Evolutionary conservation across 192 early-diverging fungal species (phyloP), one percentile per base, ranked within the genome.

Genomic region (Jimgerdemannia flammicorona): DNA sequence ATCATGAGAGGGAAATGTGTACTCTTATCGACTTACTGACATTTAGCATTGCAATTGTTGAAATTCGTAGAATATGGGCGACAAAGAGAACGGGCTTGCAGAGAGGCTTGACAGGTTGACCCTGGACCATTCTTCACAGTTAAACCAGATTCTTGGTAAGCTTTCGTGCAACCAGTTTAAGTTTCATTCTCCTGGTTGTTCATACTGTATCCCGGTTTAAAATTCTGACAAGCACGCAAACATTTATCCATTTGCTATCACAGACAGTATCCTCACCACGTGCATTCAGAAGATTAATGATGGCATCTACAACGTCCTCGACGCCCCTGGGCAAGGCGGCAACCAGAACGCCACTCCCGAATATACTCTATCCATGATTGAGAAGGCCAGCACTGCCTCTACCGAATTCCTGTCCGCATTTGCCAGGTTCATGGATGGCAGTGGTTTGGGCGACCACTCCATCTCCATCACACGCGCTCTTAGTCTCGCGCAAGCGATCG

Each of bases 231-330:
- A 29, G 29, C 29, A 29, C 29, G 29, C 29, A 29, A 29, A 29
- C 0, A 29, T 29, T 29, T 29, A 2, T 17, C 73, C 20, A 43
- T 64, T 3, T 65, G 4, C 66, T 14, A 39, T 74, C 9, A 43
- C 78, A 91, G 95, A 99, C 76, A 92, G 92, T 39, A 93, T 99
- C 68, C 83, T 99, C 72, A 88, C 90, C 41, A 90, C 94, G 41
- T 97, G 95, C 80, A 90, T 94, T 41, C 86, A 90, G 80, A 95
- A 94, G 80, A 90, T 97, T 43, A 92, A 96, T 74, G 96, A 99
- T 77, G 88, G 95, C 10, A 87, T 96, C 39, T 97, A 96, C 76
- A 90, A 95, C 69, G 49, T 59, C 8, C 81, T 97, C 19, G 94
- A 95, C 77, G 86, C 90, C 41, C 91, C 95, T 19, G 87, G 91